Conservation (phyloP, 371 early-diverging fungal species). For the Mucor irregularis region DNA sequence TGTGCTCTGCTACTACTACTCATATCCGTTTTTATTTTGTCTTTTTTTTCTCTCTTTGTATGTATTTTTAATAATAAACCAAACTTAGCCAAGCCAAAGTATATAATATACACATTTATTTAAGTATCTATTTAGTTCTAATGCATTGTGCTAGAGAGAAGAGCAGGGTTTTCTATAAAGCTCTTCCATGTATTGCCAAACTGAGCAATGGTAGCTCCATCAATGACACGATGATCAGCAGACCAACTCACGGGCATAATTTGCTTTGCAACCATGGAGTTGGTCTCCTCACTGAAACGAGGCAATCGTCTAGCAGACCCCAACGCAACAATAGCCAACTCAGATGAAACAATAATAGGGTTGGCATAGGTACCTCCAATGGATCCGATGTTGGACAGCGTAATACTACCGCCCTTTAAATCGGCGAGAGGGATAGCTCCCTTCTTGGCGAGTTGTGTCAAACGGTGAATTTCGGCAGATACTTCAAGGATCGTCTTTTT, state of each 20-base stretch:
- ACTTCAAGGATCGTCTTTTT: constrained; percentile 83
- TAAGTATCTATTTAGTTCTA: constrained; percentile 12
- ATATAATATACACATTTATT: too few species aligned
- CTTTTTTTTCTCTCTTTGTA: too few species aligned
- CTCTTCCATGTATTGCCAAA: constrained; percentile 83
- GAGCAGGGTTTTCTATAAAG: constrained; percentile 77
- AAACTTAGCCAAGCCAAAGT: too few species aligned
- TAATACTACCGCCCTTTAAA: constrained; percentile 84
- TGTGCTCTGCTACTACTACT: too few species aligned
- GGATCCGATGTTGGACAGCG: constrained; percentile 91
- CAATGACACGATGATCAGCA: constrained; percentile 95
- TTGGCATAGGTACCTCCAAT: constrained; percentile 88
- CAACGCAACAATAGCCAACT: constrained; percentile 89
- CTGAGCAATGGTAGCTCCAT: constrained; percentile 93
- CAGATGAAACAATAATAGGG: constrained; percentile 82
- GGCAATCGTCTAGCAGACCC: constrained; percentile 83
- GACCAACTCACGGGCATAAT: constrained; percentile 83
- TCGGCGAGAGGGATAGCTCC: constrained; percentile 66
- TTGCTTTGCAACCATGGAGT: constrained; percentile 63
- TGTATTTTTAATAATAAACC: too few species aligned
- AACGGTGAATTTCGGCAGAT: constrained; percentile 76
- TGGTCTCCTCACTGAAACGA: constrained; percentile 66
- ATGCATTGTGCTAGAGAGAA: constrained; percentile 52
- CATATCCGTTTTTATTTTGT: too few species aligned
- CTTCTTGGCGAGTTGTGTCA: constrained; percentile 67